These are phyloP conservation scores for Fusarium brachygibbosum DNA, from an alignment of 2,329 filamentous ascomycete species.

Conservation along the genomic window DNA sequence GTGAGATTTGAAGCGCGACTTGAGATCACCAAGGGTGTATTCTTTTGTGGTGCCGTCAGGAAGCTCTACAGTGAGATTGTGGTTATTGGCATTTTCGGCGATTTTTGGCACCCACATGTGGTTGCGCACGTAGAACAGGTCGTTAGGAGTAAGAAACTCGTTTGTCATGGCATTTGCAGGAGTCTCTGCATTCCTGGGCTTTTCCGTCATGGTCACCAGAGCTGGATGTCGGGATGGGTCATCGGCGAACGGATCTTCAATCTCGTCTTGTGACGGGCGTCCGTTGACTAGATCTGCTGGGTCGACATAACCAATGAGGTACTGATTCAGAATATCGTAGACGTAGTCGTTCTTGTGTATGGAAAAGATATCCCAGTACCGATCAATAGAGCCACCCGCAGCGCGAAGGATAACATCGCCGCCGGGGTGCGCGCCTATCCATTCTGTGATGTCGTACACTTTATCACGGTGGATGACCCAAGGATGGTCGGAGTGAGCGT, in stretches of 20 bases:
- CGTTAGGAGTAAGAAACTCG: constrained; percentile 67
- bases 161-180: constrained; percentile 62
- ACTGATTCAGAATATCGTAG: constrained; percentile 74
- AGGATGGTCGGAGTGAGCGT: constrained; percentile 65
- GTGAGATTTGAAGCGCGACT: constrained; percentile 63
- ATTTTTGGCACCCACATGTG: constrained; percentile 73
- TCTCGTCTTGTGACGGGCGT: constrained; percentile 62
- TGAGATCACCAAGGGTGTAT: constrained; percentile 69
- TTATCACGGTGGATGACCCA: constrained; percentile 75
- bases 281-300: constrained; percentile 70
- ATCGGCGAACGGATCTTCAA: constrained; percentile 72
- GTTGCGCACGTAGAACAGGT: constrained; percentile 71
- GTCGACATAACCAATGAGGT: constrained; percentile 73
- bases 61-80: constrained; percentile 68
- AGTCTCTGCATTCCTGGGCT: constrained; percentile 73
- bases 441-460: constrained; percentile 79
- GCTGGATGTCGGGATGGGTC: constrained; percentile 67
- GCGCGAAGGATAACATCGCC: constrained; percentile 77
- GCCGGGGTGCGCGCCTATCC: constrained; percentile 74
- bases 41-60: constrained; percentile 65
- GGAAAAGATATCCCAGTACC: constrained; percentile 78
- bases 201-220: constrained; percentile 65
- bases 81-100: constrained; percentile 53
- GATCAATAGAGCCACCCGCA: constrained; percentile 73
- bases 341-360: constrained; percentile 77